Evolutionary conservation across 164 flowering plant species (phyloP).

Genomic region (Amborella trichopoda): DNA sequence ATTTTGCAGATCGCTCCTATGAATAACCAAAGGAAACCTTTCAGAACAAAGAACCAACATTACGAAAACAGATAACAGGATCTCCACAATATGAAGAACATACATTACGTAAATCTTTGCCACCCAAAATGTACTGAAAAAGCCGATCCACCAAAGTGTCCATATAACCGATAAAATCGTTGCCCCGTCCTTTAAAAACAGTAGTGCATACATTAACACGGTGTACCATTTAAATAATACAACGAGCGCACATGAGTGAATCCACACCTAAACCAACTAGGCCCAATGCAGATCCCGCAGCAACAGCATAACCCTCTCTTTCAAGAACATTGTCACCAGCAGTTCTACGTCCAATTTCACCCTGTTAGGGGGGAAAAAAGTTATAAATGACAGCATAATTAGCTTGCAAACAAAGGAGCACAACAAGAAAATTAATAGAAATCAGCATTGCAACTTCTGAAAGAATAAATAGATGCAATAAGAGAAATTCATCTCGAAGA

Average conservation of each 20-base stretch:
- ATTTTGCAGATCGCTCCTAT: slow-evolving; percentile 40
- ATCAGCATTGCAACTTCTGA: too few species aligned
- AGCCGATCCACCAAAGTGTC: slow-evolving; percentile 61
- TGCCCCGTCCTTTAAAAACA: slow-evolving; percentile 64
- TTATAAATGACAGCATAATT: too few species aligned
- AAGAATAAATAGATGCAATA: too few species aligned
- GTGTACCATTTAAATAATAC: too few species aligned
- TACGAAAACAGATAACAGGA: neutral
- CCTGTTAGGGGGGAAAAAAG: slow-evolving; percentile 35
- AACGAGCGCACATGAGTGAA: neutral
- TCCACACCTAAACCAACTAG: slow-evolving; percentile 79
- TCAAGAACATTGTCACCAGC: slow-evolving; percentile 98
- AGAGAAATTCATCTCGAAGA: too few species aligned
- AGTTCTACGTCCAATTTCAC: slow-evolving; percentile 90
- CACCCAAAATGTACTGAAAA: slow-evolving; percentile 62
- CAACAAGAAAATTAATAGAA: too few species aligned
- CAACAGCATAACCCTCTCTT: slow-evolving; percentile 96
- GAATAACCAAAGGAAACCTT: slow-evolving; percentile 2
- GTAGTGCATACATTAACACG: too few species aligned
- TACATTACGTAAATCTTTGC: slow-evolving; percentile 54
- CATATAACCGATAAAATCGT: slow-evolving; percentile 59
- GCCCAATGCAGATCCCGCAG: slow-evolving; percentile 90
- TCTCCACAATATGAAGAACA: neutral
- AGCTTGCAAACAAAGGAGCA: too few species aligned
- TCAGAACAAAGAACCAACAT: neutral